Percentiles rank a stretch among this genome's conserved stretches.
These are phyloP conservation scores for Magnusiomyces ingens DNA, from an alignment of 1,139 yeast genomes.

Conservation along the genomic window DNA sequence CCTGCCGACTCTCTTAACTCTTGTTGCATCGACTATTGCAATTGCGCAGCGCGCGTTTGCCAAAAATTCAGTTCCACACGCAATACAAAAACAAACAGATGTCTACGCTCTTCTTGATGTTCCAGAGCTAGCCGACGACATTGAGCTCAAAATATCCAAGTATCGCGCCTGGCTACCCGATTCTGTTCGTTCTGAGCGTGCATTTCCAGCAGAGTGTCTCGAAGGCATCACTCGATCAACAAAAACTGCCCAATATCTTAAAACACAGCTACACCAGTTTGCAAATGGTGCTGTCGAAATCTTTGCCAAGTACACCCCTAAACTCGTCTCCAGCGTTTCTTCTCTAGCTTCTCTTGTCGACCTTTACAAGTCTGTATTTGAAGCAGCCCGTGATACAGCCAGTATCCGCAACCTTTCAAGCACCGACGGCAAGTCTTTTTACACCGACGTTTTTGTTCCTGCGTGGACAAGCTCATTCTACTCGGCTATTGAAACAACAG, in stretches of 20 bases:
- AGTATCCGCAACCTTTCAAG: conserved; percentile 17
- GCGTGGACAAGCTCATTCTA: conserved; percentile 21
- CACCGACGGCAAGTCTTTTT: conserved; percentile 14
- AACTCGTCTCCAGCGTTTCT: conserved; percentile 14
- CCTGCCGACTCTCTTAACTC: conserved; percentile 14
- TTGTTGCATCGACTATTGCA: conserved; percentile 20
- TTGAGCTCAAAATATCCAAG: conserved; percentile 50
- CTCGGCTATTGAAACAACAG: conserved; percentile 11
- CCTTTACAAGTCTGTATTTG: conserved; percentile 19
- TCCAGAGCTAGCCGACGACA: conserved; percentile 21
- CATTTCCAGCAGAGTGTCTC: conserved; percentile 21
- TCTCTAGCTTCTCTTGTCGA: conserved; percentile 19
- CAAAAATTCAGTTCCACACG: conserved; percentile 20
- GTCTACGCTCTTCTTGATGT: conserved; percentile 22
- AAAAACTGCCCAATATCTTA: conserved; percentile 13
- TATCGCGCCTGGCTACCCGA: conserved; percentile 74
- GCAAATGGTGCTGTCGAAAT: conserved; percentile 13
- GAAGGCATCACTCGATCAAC: conserved; percentile 13
- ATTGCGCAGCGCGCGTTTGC: conserved; percentile 21
- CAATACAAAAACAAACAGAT: conserved; percentile 20
- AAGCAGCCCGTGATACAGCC: conserved; percentile 19
- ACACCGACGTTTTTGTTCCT: conserved; percentile 17
- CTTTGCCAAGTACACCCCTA: conserved; percentile 14
- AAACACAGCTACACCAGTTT: conserved; percentile 14
- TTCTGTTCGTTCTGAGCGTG: conserved; percentile 64